Conservation (phyloP, 208 protist genomes). For the Naegleria lovaniensis region DNA sequence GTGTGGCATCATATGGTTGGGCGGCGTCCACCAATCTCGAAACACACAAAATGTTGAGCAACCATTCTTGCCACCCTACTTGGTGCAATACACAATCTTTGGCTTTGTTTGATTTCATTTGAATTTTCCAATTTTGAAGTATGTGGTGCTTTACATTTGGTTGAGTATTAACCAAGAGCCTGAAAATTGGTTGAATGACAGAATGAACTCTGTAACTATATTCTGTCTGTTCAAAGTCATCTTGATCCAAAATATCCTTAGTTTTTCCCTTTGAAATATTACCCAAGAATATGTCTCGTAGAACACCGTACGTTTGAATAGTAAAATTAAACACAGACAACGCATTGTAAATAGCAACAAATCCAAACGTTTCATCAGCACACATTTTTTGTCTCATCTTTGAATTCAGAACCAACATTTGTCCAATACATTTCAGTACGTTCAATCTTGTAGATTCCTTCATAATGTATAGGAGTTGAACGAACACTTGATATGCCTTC, state of each 20-base stretch:
- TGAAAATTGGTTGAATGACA: neutral
- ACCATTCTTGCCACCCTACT: neutral
- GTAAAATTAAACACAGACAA: neutral
- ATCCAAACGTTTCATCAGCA: neutral
- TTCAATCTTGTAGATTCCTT: neutral
- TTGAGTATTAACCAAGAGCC: neutral
- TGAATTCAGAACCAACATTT: neutral
- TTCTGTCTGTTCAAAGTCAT: neutral
- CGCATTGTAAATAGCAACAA: neutral
- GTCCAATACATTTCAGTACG: slow-evolving; percentile 9
- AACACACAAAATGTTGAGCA: neutral
- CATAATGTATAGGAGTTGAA: neutral
- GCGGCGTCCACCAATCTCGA: neutral
- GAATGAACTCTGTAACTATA: neutral
- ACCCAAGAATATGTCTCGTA: neutral
- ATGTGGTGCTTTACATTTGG: neutral
- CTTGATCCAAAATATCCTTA: neutral
- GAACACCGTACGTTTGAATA: neutral
- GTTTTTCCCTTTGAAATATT: neutral
- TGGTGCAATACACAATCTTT: neutral
- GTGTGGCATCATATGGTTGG: neutral
- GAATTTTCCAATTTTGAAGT: neutral
- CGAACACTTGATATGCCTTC: neutral
- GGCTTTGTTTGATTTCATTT: neutral
- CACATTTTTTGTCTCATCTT: neutral